Percentiles rank a stretch among this genome's conserved stretches.
Conservation (phyloP, 2,329 filamentous ascomycete genomes). For the Emergomyces orientalis region DNA sequence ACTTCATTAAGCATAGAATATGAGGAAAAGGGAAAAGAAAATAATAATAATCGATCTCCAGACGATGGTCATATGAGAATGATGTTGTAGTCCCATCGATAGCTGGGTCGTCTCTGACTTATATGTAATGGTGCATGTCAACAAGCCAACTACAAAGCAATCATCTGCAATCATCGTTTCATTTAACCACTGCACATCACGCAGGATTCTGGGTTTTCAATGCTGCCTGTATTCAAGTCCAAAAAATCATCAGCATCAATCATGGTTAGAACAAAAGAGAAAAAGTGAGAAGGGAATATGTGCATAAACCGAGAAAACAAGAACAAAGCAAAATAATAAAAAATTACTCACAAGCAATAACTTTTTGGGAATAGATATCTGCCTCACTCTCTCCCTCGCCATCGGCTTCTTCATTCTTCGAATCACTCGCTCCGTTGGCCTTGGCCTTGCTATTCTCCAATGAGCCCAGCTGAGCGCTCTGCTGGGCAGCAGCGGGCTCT, state of each 20-base stretch:
- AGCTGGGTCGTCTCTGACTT: background rate
- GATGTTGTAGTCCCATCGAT: background rate
- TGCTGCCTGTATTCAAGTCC: slow-evolving; percentile 56
- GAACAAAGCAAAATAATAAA: background rate
- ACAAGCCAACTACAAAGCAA: background rate
- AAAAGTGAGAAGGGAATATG: background rate
- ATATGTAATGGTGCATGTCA: background rate
- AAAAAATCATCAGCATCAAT: slow-evolving; percentile 25
- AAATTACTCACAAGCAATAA: slow-evolving; percentile 62
- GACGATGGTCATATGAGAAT: background rate
- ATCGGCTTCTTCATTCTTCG: slow-evolving; percentile 36
- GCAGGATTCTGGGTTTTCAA: slow-evolving; percentile 91
- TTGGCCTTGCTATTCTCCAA: slow-evolving; percentile 52
- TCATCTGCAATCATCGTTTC: background rate
- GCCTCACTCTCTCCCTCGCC: slow-evolving; percentile 56
- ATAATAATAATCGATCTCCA: background rate
- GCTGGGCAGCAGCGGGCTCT: slow-evolving; percentile 57
- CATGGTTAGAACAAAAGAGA: background rate
- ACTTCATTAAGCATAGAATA: background rate
- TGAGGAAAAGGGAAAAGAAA: background rate
- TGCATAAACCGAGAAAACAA: background rate
- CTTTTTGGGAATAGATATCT: slow-evolving; percentile 93
- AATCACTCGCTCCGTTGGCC: slow-evolving; percentile 30
- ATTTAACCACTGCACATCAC: slow-evolving; percentile 90
- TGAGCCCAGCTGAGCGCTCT: slow-evolving; percentile 48